A percentile compares a stretch with the other conserved stretches of the same genome.
These are phyloP conservation scores for Musa acuminata DNA, from an alignment of 176 grass and related monocot genomes.

Conservation along the genomic window DNA sequence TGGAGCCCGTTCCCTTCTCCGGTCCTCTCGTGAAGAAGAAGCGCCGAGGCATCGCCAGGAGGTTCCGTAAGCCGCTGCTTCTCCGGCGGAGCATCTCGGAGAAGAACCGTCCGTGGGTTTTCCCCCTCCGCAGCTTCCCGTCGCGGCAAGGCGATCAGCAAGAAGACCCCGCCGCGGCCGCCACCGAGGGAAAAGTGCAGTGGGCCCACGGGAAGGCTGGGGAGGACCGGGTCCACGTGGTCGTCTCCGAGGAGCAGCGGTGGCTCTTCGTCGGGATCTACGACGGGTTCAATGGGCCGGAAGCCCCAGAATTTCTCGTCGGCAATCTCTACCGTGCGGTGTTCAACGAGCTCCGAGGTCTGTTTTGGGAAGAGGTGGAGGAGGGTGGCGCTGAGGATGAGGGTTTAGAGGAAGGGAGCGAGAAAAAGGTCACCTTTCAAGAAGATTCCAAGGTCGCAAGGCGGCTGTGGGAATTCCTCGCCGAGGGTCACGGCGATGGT, in stretches of 20 bases:
- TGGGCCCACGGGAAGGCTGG: conserved; percentile 88
- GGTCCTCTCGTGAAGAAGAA: conserved; percentile 55
- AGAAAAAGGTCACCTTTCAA: conserved; percentile 1
- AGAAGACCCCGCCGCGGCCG: neutral
- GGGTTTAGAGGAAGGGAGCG: conserved; percentile 7
- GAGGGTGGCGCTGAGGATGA: neutral
- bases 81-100: conserved; percentile 15
- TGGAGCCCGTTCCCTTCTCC: conserved; percentile 59
- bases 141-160: neutral
- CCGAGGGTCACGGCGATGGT: conserved; percentile 36
- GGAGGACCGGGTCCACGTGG: conserved; percentile 81
- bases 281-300: conserved; percentile 87
- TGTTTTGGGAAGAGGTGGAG: conserved; percentile 48
- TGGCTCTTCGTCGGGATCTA: conserved; percentile 97
- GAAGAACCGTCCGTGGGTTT: conserved; percentile 30
- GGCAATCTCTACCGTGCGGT: conserved; percentile 65
- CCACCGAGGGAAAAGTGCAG: conserved; percentile 43
- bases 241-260: conserved; percentile 79
- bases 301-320: conserved; percentile 84
- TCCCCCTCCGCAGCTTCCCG: conserved; percentile 41
- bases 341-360: conserved; percentile 52
- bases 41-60: conserved; percentile 36
- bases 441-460: conserved; percentile 16
- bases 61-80: conserved; percentile 47
- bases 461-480: conserved; percentile 73